Percentiles rank a stretch among this genome's conserved stretches.
Evolutionary conservation across 2,329 filamentous ascomycete genomes (phyloP).

Genomic region (Ophiocordyceps camponoti-rufipedis): DNA sequence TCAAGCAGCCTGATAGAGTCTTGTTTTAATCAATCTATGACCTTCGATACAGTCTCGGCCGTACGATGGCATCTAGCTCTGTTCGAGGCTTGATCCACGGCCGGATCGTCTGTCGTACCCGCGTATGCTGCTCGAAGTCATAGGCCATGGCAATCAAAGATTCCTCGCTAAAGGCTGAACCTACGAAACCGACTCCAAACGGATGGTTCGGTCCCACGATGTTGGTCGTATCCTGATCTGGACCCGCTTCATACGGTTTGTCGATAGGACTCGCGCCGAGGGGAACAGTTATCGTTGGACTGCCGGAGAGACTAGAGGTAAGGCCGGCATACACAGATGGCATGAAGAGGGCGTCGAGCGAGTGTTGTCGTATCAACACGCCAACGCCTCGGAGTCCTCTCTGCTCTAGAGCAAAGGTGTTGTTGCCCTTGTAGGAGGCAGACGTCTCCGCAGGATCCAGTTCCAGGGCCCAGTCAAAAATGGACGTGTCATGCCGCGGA

Average conservation of each 20-base stretch:
- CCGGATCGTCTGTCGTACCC: conserved; percentile 8
- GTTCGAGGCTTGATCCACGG: conserved; percentile 13
- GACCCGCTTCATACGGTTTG: conserved; percentile 11
- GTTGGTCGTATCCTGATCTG: conserved; percentile 31
- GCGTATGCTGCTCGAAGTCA: conserved; percentile 45
- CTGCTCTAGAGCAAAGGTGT: conserved; percentile 30
- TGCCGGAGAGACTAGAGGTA: conserved; percentile 36
- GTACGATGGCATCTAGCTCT: conserved; percentile 11
- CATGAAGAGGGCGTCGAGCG: conserved; percentile 42
- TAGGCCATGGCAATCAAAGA: conserved; percentile 45
- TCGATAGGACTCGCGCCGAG: conserved; percentile 34
- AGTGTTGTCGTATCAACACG: conserved; percentile 35
- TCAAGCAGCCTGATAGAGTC: too few relatives aligned
- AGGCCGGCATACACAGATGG: conserved; percentile 30
- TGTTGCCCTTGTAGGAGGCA: conserved; percentile 38
- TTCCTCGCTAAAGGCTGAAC: conserved; percentile 38
- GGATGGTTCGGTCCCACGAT: conserved; percentile 31
- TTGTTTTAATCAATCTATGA: neutral
- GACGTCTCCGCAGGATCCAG: conserved; percentile 35
- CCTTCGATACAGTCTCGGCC: neutral
- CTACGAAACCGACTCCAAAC: conserved; percentile 47
- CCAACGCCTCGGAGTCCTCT: conserved; percentile 39
- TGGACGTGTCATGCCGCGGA: conserved; percentile 33
- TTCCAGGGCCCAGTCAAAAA: conserved; percentile 33
- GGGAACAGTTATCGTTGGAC: conserved; percentile 44